Conservation (phyloP, 305 asterid species). For the Fraxinus platypoda region DNA sequence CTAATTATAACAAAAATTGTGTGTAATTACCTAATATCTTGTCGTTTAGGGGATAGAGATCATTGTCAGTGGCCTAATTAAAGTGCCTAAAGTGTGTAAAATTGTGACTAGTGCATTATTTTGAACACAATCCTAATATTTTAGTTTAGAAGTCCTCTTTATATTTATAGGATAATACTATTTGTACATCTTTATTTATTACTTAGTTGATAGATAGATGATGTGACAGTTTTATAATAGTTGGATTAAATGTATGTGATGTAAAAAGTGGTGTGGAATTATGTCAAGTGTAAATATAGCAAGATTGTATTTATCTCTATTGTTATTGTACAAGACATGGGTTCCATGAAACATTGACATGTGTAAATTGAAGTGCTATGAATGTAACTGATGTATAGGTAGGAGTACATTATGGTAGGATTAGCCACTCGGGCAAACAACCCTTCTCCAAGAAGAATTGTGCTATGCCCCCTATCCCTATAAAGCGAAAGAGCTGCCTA, state of each 20-base stretch:
- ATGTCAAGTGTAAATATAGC: background rate
- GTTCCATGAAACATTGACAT: background rate
- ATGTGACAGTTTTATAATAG: background rate
- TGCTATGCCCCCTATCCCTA: background rate
- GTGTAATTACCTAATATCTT: background rate
- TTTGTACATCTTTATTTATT: background rate
- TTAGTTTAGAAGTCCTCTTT: background rate
- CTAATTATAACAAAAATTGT: conserved; percentile 7
- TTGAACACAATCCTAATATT: background rate
- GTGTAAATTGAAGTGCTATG: background rate
- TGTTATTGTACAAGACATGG: background rate
- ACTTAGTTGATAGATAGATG: background rate
- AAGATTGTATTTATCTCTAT: background rate
- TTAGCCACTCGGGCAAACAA: background rate
- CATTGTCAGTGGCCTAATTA: background rate
- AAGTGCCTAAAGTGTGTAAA: background rate
- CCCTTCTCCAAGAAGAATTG: background rate
- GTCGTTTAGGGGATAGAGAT: background rate
- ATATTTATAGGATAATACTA: background rate
- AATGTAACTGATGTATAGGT: background rate
- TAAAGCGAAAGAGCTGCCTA: background rate
- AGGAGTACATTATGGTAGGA: background rate
- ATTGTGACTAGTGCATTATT: background rate
- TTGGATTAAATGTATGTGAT: too few relatives aligned
- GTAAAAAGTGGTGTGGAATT: too few relatives aligned